Evolutionary conservation across 768 basidiomycete species (phyloP), one percentile per base, ranked within the genome.

Genomic region (Rickenella mellea): DNA sequence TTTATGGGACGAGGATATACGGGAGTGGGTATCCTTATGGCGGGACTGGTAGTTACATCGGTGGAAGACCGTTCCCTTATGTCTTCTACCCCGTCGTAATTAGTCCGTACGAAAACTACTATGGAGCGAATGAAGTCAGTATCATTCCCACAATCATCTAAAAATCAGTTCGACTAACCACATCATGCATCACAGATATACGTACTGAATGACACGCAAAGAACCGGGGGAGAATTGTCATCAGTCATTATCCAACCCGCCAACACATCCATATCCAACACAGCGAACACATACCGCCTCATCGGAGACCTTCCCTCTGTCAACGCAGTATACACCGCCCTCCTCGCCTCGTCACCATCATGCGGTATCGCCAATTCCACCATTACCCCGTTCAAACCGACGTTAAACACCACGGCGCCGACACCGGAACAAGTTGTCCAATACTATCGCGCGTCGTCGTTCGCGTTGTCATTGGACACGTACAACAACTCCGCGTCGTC

Each of bases 1-100:
- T 36, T 36, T 36, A 36, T 36, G 33, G 42, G 20, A 38, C 37
- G 4, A 17, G 32, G 30, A 30, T 20, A 19, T 81, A 79, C 45
- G 80, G 79, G 4, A 80, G 76, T 47, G 80, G 80, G 2, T 81
- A 82, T 50, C 78, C 78, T 8, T 43, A 43, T 28, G 73, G 74
- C 1, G 22, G 65, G 2, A 3, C 50, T 4, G 61, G 63, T 5
- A 62, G 65, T 4, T 75, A 76, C 12, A 73, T 78, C 14, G 32
- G 47, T 1, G 68, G 68, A 0, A 66, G 68, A 0, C 66, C 65
- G 2, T 82, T 83, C 52, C 81, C 26, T 67, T 71, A 10, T 75
- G 76, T 1, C 76, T 43, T 43, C 32, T 43, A 30, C n/a, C 42
- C 42, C 9, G 35, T 35, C 10, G 39, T 19, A 11, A 6, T 43